Percentiles rank a stretch among this genome's conserved stretches.
phyloP scores from a whole-genome alignment of 148 eudicot species.

The Vaccinium myrtillus region DNA sequence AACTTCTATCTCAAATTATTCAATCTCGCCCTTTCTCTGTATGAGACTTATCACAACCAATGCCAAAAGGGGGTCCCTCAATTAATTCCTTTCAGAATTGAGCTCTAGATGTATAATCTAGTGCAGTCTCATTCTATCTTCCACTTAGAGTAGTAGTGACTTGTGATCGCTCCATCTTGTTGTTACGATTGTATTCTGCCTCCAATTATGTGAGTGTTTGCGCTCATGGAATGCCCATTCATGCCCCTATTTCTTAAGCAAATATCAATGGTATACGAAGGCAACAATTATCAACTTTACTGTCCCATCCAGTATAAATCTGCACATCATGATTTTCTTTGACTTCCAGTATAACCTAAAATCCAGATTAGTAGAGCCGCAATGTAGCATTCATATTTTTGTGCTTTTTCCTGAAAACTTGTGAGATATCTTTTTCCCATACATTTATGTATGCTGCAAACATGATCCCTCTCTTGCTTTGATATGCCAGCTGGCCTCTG shows the following conservation, averaged over 20 bases:
- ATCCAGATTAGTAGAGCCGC: too few species aligned
- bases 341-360: too few species aligned
- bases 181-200: neutral
- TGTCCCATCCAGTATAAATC: neutral
- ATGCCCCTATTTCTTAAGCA: neutral
- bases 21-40: neutral
- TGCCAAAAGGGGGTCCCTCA: neutral
- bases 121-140: neutral
- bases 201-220: neutral
- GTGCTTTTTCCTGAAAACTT: neutral
- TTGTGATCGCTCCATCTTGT: neutral
- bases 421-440: neutral
- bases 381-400: neutral
- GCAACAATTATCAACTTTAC: neutral
- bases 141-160: neutral
- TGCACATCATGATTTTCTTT: neutral
- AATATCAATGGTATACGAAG: neutral
- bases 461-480: neutral
- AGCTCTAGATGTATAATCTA: neutral
- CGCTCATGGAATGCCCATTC: neutral
- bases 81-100: neutral
- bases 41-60: neutral
- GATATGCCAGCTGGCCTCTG: constrained; percentile 78
- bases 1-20: neutral
- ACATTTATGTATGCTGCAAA: neutral